phyloP scores from a whole-genome alignment of 345 rosid genomes.

The Camelina laxa region DNA sequence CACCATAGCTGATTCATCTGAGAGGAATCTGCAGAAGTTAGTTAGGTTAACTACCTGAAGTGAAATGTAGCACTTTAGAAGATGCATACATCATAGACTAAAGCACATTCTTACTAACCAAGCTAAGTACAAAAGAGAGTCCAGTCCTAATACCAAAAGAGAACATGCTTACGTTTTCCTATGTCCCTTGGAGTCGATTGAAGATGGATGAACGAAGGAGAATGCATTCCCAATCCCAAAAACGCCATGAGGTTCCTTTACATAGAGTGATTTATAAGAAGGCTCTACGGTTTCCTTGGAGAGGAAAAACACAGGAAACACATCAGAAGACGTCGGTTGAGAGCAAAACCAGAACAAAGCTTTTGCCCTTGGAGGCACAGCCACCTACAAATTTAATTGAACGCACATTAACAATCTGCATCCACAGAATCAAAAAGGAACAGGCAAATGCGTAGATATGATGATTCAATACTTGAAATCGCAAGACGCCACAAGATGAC shows the following conservation, averaged over 20 bases:
- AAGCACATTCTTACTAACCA: slow-evolving; percentile 13
- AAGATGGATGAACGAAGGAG: slow-evolving; percentile 56
- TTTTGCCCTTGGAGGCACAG: slow-evolving; percentile 88
- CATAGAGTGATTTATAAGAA: slow-evolving; percentile 56
- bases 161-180: slow-evolving; percentile 55
- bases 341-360: slow-evolving; percentile 84
- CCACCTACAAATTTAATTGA: slow-evolving; percentile 55
- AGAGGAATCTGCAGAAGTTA: slow-evolving; percentile 71
- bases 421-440: not conserved
- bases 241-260: slow-evolving; percentile 65
- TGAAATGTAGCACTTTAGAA: slow-evolving; percentile 25
- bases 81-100: not conserved
- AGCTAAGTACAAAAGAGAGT: not conserved
- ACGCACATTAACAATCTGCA: not conserved
- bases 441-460: not conserved
- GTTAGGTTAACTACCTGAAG: slow-evolving; percentile 43
- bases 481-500: slow-evolving; percentile 58
- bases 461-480: slow-evolving; percentile 67
- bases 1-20: slow-evolving; percentile 61
- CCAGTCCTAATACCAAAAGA: too few species aligned
- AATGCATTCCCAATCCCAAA: slow-evolving; percentile 85
- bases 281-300: slow-evolving; percentile 60
- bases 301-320: slow-evolving; percentile 81
- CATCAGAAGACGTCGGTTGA: slow-evolving; percentile 58
- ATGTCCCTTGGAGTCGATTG: slow-evolving; percentile 35